Conservation (phyloP, 2,329 filamentous ascomycete genomes). For the Ophiostoma tasmaniense region DNA sequence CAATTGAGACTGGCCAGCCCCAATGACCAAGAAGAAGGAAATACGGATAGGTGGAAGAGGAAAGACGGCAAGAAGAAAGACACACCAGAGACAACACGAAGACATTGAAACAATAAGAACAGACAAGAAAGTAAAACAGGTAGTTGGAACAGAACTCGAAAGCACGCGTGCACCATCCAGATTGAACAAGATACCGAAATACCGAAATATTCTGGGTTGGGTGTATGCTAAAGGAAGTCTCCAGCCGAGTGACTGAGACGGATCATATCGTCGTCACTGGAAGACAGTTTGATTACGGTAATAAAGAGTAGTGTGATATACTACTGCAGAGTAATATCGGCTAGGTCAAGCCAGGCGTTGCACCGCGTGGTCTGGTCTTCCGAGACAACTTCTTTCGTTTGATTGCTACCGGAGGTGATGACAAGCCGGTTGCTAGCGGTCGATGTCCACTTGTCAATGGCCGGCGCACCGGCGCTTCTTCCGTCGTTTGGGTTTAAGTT, state of each 20-base stretch:
- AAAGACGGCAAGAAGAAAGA: neutral
- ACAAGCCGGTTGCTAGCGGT: neutral
- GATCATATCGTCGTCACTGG: neutral
- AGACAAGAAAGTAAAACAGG: neutral
- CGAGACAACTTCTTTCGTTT: neutral
- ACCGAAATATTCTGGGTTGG: neutral
- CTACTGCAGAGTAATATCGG: neutral
- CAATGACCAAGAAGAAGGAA: neutral
- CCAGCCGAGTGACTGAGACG: neutral
- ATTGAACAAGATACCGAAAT: neutral
- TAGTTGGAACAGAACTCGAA: neutral
- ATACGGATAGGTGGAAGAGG: neutral
- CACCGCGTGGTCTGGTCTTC: neutral
- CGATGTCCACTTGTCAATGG: neutral
- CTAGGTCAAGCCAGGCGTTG: neutral
- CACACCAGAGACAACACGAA: too few species aligned
- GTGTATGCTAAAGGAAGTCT: neutral
- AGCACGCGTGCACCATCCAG: neutral
- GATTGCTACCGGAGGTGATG: neutral
- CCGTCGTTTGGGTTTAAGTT: neutral
- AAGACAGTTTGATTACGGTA: neutral
- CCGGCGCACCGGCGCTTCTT: neutral
- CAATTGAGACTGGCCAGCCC: neutral
- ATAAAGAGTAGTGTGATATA: neutral
- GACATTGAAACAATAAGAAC: neutral